Percentiles rank a stretch among this genome's conserved stretches.
Conservation (phyloP, 2,329 filamentous ascomycete genomes). For the Colletotrichum higginsianum region DNA sequence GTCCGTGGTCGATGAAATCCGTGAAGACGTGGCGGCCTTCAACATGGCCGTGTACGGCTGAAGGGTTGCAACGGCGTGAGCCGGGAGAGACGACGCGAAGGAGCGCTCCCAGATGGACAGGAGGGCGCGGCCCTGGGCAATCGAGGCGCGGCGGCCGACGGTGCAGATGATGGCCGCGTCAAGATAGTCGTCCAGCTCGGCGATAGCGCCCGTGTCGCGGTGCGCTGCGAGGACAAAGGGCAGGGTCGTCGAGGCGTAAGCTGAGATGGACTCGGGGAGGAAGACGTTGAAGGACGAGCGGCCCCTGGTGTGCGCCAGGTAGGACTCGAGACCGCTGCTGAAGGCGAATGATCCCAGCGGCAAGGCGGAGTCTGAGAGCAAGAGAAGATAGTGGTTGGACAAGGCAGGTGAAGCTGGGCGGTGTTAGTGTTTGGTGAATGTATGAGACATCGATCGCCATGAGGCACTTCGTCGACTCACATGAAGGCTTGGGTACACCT, state of each 20-base stretch:
- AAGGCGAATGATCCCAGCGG: conserved; percentile 91
- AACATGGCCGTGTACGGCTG: conserved; percentile 56
- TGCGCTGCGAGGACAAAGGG: conserved; percentile 82
- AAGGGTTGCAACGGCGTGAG: conserved; percentile 47
- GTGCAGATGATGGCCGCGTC: conserved; percentile 84
- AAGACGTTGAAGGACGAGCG: conserved; percentile 73
- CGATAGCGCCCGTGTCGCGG: conserved; percentile 65
- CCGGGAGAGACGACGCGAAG: conserved; percentile 61
- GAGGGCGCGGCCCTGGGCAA: conserved; percentile 82
- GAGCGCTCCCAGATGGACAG: conserved; percentile 83
- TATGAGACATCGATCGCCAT: conserved; percentile 41
- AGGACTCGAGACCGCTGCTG: conserved; percentile 86
- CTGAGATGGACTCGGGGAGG: conserved; percentile 78
- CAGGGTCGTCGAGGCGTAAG: conserved; percentile 79
- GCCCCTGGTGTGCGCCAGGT: conserved; percentile 75
- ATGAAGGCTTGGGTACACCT: conserved; percentile 39
- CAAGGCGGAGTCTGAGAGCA: conserved; percentile 85
- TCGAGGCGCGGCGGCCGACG: conserved; percentile 82
- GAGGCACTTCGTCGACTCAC: conserved; percentile 43
- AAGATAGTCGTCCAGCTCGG: conserved; percentile 78
- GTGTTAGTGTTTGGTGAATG: conserved; percentile 21
- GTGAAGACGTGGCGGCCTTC: conserved; percentile 43
- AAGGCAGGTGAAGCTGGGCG: conserved; percentile 19
- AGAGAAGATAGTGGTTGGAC: conserved; percentile 76
- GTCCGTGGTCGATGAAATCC: conserved; percentile 40